Evolutionary conservation across 257 asterid species (phyloP).

Genomic region (Gentiana dahurica): DNA sequence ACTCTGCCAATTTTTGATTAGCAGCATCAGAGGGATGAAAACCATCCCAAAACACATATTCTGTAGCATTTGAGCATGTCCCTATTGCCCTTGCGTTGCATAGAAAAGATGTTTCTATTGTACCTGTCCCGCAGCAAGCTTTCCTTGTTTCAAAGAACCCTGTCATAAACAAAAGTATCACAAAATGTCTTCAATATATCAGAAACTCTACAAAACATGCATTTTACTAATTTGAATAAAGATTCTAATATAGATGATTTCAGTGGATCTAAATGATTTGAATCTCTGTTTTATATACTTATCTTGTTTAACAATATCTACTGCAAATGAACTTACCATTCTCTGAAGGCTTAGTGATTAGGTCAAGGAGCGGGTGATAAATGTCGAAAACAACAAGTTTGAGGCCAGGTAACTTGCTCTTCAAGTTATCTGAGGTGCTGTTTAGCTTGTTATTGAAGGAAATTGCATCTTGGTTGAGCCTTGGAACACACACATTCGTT

Average conservation of each 20-base stretch:
- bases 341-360: conserved; percentile 44
- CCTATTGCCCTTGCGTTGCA: conserved; percentile 59
- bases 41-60: conserved; percentile 74
- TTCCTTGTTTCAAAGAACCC: conserved; percentile 70
- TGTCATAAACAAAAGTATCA: conserved; percentile 7
- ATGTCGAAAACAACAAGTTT: conserved; percentile 77
- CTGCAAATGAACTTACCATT: conserved; percentile 24
- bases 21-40: conserved; percentile 72
- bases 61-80: conserved; percentile 72
- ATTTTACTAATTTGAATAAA: too few relatives aligned
- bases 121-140: conserved; percentile 78
- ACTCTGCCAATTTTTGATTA: conserved; percentile 57
- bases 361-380: conserved; percentile 55
- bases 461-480: conserved; percentile 59
- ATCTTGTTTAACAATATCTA: too few relatives aligned
- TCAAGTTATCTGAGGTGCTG: conserved; percentile 42
- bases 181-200: too few relatives aligned
- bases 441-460: conserved; percentile 55
- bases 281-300: too few relatives aligned
- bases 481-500: conserved; percentile 46
- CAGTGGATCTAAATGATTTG: too few relatives aligned
- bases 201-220: too few relatives aligned
- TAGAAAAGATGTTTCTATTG: conserved; percentile 47
- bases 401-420: conserved; percentile 45
- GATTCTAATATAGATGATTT: too few relatives aligned